phyloP scores from a whole-genome alignment of 805 yeast genomes.

The Barnettozyma siamensis region DNA sequence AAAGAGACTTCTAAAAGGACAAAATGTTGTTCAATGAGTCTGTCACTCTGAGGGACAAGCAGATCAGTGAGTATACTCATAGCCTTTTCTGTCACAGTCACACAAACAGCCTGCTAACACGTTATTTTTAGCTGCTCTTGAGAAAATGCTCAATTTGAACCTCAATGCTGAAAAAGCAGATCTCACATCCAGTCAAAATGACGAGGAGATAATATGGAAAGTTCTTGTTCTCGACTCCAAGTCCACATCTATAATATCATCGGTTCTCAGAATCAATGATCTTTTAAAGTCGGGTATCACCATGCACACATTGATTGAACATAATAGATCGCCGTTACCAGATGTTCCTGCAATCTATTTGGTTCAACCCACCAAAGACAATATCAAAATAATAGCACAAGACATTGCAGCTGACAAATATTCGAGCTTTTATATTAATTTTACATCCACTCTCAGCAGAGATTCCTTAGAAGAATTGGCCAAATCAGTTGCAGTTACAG shows the following conservation, averaged over 20 bases:
- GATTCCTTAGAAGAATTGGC: slow-evolving; percentile 85
- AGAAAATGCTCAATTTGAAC: slow-evolving; percentile 83
- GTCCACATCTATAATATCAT: slow-evolving; percentile 81
- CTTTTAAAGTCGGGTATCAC: slow-evolving; percentile 87
- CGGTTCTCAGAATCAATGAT: slow-evolving; percentile 90
- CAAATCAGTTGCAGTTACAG: slow-evolving; percentile 65
- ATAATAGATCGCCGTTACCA: slow-evolving; percentile 75
- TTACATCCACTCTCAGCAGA: slow-evolving; percentile 74
- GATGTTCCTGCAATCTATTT: slow-evolving; percentile 95
- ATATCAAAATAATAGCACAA: slow-evolving; percentile 59
- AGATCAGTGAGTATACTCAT: slow-evolving; percentile 35
- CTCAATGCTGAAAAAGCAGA: slow-evolving; percentile 48
- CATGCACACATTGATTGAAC: slow-evolving; percentile 68
- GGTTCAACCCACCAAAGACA: slow-evolving; percentile 78
- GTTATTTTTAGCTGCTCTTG: slow-evolving; percentile 41
- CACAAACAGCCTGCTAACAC: slow-evolving; percentile 5
- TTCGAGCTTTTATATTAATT: slow-evolving; percentile 76
- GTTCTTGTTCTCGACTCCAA: slow-evolving; percentile 76
- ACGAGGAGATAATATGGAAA: slow-evolving; percentile 82
- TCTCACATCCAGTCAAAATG: slow-evolving; percentile 47
- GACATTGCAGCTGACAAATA: slow-evolving; percentile 75
- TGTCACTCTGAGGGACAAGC: slow-evolving; percentile 35
- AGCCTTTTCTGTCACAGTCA: too few species aligned
- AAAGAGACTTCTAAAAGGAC: background rate
- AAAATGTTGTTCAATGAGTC: slow-evolving; percentile 12